A percentile compares a stretch with the other conserved stretches of the same genome.
phyloP scores from a whole-genome alignment of 257 asterid genomes.

The Phtheirospermum japonicum region DNA sequence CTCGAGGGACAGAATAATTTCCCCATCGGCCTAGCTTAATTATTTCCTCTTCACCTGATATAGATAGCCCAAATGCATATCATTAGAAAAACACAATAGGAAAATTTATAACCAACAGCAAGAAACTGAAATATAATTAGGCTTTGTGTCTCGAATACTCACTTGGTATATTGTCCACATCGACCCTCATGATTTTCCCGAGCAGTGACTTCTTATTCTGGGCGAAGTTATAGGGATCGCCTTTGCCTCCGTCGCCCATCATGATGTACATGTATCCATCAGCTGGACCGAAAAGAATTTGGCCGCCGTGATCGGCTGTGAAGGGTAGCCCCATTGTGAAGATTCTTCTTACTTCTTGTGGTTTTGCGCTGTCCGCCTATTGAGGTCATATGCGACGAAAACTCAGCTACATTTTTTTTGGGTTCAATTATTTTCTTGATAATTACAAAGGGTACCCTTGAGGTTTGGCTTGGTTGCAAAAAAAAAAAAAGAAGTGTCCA shows the following conservation, averaged over 20 bases:
- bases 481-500: too few relatives aligned
- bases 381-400: constrained; percentile 5
- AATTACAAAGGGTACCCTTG: too few relatives aligned
- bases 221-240: constrained; percentile 73
- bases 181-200: constrained; percentile 82
- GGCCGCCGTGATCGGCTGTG: constrained; percentile 72
- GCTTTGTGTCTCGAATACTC: constrained; percentile 35
- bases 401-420: constrained; percentile 3
- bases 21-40: constrained; percentile 70
- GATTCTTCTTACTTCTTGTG: constrained; percentile 68
- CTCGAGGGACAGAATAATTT: constrained; percentile 66
- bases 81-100: background rate
- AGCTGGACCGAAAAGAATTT: constrained; percentile 77
- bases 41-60: constrained; percentile 56
- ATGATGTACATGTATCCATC: constrained; percentile 79
- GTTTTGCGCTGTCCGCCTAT: constrained; percentile 61
- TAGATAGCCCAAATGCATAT: constrained; percentile 15
- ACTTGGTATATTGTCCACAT: constrained; percentile 74
- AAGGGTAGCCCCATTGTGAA: constrained; percentile 85
- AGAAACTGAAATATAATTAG: background rate
- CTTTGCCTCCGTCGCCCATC: constrained; percentile 91
- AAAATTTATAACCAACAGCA: background rate
- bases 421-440: too few relatives aligned
- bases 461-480: too few relatives aligned
- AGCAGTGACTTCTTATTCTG: constrained; percentile 88